phyloP scores from a whole-genome alignment of 805 yeast species.

The Ogataea pignaliae region DNA sequence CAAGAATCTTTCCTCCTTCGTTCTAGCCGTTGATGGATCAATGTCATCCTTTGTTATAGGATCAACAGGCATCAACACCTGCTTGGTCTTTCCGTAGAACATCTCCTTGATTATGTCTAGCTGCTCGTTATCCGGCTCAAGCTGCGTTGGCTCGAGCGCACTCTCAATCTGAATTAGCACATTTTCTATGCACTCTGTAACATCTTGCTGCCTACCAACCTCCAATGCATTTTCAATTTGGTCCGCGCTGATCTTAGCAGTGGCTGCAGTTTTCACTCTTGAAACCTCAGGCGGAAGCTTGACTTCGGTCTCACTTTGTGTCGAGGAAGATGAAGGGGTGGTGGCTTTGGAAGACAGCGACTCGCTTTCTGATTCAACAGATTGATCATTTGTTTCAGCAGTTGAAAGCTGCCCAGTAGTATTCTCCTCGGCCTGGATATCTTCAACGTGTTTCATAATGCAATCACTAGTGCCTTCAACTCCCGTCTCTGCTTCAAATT shows the following conservation, averaged over 20 bases:
- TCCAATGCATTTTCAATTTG: conserved; percentile 73
- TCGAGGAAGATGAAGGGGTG: not conserved
- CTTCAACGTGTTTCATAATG: not conserved
- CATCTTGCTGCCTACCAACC: conserved; percentile 93
- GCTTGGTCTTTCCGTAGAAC: conserved; percentile 84
- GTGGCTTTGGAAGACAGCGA: not conserved
- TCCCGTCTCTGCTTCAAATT: not conserved
- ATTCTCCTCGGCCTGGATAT: not conserved
- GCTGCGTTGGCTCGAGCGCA: conserved; percentile 61
- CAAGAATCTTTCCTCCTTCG: conserved; percentile 69
- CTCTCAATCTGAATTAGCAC: conserved; percentile 89
- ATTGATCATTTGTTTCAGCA: not conserved
- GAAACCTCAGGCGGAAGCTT: conserved; percentile 21
- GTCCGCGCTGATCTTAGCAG: conserved; percentile 44
- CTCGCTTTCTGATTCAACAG: not conserved
- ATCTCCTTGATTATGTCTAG: conserved; percentile 72
- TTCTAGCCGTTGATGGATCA: conserved; percentile 33
- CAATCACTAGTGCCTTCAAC: not conserved
- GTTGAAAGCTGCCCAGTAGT: not conserved
- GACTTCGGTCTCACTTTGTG: not conserved
- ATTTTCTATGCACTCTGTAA: conserved; percentile 94
- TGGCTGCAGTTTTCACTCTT: conserved; percentile 25
- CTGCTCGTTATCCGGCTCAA: conserved; percentile 78
- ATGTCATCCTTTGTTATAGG: conserved; percentile 25
- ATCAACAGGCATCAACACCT: conserved; percentile 56